These are phyloP conservation scores for Sarcodon aspratus DNA, from an alignment of 768 basidiomycete species.

Conservation along the genomic window DNA sequence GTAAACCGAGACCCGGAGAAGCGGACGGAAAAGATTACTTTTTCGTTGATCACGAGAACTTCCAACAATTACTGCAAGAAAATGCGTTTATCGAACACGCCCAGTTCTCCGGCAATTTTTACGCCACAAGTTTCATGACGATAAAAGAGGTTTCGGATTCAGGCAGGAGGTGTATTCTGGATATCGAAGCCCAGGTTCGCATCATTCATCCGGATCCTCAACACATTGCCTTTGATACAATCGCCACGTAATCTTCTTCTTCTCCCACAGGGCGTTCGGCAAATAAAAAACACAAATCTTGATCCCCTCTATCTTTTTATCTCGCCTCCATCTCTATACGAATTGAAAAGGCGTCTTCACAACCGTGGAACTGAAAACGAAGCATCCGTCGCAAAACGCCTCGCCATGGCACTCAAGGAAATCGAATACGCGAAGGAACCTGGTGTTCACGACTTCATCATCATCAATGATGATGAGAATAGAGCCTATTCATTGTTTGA, in stretches of 20 bases:
- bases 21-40: constrained; percentile 76
- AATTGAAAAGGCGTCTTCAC: constrained; percentile 58
- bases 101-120: constrained; percentile 85
- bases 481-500: constrained; percentile 72
- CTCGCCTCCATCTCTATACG: constrained; percentile 72
- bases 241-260: constrained; percentile 5
- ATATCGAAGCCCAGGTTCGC: constrained; percentile 90
- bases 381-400: constrained; percentile 57
- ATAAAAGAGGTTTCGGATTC: constrained; percentile 54
- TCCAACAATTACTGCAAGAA: constrained; percentile 54
- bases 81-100: constrained; percentile 90
- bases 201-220: neutral
- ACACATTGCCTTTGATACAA: constrained; percentile 2
- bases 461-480: constrained; percentile 87
- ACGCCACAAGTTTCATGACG: constrained; percentile 83
- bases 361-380: constrained; percentile 81
- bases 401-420: constrained; percentile 70
- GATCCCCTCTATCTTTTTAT: constrained; percentile 88
- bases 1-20: constrained; percentile 75
- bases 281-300: constrained; percentile 75
- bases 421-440: constrained; percentile 75
- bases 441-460: constrained; percentile 66
- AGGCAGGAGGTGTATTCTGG: constrained; percentile 81
- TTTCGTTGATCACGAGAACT: constrained; percentile 65
- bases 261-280: constrained; percentile 67